These are phyloP conservation scores for Suillus clintonianus DNA, from an alignment of 768 basidiomycete species.

Conservation along the genomic window DNA sequence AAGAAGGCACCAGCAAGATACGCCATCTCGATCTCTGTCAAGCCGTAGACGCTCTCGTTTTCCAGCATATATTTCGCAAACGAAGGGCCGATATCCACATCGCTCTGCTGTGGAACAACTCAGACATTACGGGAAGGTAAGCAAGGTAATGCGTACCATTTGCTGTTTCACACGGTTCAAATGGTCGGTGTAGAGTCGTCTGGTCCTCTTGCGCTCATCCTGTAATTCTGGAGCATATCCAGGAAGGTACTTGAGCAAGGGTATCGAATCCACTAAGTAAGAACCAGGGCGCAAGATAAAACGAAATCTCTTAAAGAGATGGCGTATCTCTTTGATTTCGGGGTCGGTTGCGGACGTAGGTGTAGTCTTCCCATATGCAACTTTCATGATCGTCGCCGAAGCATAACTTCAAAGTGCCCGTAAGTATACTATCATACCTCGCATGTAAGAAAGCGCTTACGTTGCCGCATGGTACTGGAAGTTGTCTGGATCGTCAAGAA, in stretches of 20 bases:
- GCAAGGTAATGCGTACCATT: not conserved
- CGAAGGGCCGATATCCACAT: not conserved
- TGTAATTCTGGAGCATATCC: not conserved
- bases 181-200: not conserved
- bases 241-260: not conserved
- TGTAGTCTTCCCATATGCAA: not conserved
- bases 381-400: not conserved
- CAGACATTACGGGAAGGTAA: not conserved
- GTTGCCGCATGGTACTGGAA: not conserved
- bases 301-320: not conserved
- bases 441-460: not conserved
- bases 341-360: not conserved
- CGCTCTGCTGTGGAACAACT: not conserved
- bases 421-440: too few relatives aligned
- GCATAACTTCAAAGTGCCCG: not conserved
- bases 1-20: not conserved
- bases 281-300: not conserved
- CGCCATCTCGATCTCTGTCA: not conserved
- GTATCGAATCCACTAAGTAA: not conserved
- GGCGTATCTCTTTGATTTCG: not conserved
- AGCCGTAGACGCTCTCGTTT: not conserved
- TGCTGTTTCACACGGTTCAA: not conserved
- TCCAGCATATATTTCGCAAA: not conserved
- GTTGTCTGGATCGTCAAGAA: not conserved
- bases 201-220: not conserved